Conservation (phyloP, 2,329 filamentous ascomycete species). For the Fusarium sp. region DNA sequence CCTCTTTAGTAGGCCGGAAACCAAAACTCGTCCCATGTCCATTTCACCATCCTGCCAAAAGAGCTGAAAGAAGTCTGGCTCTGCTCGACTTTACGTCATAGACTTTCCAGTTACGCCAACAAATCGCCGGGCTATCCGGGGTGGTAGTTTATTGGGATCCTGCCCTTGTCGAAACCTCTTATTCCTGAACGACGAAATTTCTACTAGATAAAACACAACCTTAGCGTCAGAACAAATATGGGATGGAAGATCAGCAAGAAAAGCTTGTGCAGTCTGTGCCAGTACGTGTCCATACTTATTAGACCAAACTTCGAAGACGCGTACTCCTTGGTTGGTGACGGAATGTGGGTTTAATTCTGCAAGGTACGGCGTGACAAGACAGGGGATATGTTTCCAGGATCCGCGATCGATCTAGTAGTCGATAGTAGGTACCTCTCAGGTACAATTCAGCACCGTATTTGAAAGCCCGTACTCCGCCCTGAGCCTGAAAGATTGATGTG, state of each 20-base stretch:
- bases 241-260: constrained; percentile 5
- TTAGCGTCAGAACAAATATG: background rate
- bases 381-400: constrained; percentile 25
- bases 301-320: constrained; percentile 14
- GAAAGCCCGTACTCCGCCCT: background rate
- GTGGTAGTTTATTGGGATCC: background rate
- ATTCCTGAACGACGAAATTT: background rate
- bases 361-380: constrained; percentile 31
- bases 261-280: constrained; percentile 15
- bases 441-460: background rate
- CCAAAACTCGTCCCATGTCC: constrained; percentile 36
- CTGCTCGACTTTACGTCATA: constrained; percentile 36
- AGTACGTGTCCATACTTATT: constrained; percentile 9
- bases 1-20: constrained; percentile 13
- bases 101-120: constrained; percentile 19
- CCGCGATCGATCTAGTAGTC: constrained; percentile 35
- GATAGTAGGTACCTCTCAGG: constrained; percentile 15
- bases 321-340: constrained; percentile 21
- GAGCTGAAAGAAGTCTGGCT: constrained; percentile 8
- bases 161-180: background rate
- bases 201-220: background rate
- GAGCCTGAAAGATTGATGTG: background rate
- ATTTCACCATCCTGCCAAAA: constrained; percentile 25
- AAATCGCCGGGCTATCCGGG: constrained; percentile 33
- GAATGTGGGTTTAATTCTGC: constrained; percentile 36